Evolutionary conservation across 2,329 filamentous ascomycete species (phyloP).

Genomic region (Fusarium sp.): DNA sequence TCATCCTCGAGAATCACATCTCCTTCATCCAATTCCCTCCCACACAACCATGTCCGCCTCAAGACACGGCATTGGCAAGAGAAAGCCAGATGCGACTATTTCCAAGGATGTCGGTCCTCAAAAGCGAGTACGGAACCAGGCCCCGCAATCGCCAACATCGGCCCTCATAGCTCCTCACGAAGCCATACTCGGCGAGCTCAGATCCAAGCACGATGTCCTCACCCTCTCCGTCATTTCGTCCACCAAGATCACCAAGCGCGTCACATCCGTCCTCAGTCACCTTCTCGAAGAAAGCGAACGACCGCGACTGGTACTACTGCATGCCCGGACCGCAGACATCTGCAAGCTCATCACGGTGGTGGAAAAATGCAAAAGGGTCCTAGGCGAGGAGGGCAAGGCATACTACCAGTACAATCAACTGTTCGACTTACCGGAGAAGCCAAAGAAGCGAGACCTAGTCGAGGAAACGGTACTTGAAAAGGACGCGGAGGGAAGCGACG

Average conservation of each 20-base stretch:
- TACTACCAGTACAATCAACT: constrained; percentile 71
- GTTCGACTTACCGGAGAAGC: constrained; percentile 58
- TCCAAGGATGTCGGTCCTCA: not conserved
- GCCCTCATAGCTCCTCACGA: constrained; percentile 54
- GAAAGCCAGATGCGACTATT: constrained; percentile 21
- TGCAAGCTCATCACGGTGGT: constrained; percentile 76
- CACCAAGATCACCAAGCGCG: constrained; percentile 68
- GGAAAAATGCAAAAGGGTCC: constrained; percentile 72
- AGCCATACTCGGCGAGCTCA: constrained; percentile 57
- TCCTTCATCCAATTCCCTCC: constrained; percentile 14
- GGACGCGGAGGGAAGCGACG: constrained; percentile 20
- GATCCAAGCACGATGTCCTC: constrained; percentile 61
- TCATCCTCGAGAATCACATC: not conserved
- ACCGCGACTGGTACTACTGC: constrained; percentile 58
- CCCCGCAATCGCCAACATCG: constrained; percentile 14
- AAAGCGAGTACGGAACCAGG: constrained; percentile 11
- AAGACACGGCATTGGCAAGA: constrained; percentile 28
- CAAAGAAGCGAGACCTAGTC: constrained; percentile 50
- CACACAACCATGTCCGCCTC: constrained; percentile 31
- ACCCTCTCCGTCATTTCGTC: constrained; percentile 69
- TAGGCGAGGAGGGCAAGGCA: constrained; percentile 58
- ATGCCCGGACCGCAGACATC: constrained; percentile 63
- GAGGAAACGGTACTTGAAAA: constrained; percentile 57
- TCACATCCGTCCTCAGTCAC: constrained; percentile 58
- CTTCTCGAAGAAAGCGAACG: constrained; percentile 48